These are phyloP conservation scores for Leucogyrophana mollusca DNA, from an alignment of 768 basidiomycete genomes.

Conservation along the genomic window DNA sequence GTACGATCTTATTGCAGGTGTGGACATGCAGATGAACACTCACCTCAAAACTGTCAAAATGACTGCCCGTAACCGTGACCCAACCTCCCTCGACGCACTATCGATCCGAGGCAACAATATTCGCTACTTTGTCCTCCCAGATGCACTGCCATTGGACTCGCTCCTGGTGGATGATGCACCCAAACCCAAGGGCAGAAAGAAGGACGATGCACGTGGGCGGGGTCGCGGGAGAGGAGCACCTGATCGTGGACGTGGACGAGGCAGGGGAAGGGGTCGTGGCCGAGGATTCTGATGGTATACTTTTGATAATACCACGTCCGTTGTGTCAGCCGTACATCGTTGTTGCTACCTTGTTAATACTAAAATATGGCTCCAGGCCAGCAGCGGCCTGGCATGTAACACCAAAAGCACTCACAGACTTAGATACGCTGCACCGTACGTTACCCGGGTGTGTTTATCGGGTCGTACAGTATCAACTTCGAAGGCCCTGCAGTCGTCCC, in stretches of 20 bases:
- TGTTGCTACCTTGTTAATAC: slow-evolving; percentile 17
- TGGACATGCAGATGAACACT: slow-evolving; percentile 99
- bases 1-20: slow-evolving; percentile 52
- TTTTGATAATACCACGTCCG: slow-evolving; percentile 1
- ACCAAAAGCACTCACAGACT: too few relatives aligned
- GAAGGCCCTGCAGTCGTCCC: too few relatives aligned
- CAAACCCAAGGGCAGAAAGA: slow-evolving; percentile 90
- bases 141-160: slow-evolving; percentile 94
- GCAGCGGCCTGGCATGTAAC: slow-evolving; percentile 20
- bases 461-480: too few relatives aligned
- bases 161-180: slow-evolving; percentile 97
- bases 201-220: slow-evolving; percentile 73
- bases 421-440: too few relatives aligned
- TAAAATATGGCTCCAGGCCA: slow-evolving; percentile 20
- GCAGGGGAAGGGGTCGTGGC: slow-evolving; percentile 52
- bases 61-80: slow-evolving; percentile 88
- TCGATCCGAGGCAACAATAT: slow-evolving; percentile 97
- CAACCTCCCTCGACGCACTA: slow-evolving; percentile 81
- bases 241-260: slow-evolving; percentile 53
- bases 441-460: too few relatives aligned
- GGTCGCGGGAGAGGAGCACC: slow-evolving; percentile 52
- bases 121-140: slow-evolving; percentile 96
- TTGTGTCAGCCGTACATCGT: slow-evolving; percentile 7
- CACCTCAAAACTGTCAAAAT: slow-evolving; percentile 98
- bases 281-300: slow-evolving; percentile 33